These are phyloP conservation scores for Elsinoe ampelina DNA, from an alignment of 2,329 filamentous ascomycete species.

Conservation along the genomic window DNA sequence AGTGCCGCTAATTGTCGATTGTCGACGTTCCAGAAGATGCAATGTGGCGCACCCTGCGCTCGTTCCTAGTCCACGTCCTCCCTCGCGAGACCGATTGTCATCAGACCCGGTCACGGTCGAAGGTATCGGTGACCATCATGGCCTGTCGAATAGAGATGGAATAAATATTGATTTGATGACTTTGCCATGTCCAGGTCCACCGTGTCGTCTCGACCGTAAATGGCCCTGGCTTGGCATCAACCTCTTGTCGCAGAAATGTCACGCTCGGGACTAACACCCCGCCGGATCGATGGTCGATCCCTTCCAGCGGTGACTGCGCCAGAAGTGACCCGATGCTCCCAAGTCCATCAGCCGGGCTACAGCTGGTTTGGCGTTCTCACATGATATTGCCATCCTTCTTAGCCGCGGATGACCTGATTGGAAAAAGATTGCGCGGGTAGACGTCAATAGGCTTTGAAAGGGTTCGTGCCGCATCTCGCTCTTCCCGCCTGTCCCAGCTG, in stretches of 20 bases:
- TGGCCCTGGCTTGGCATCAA: conserved; percentile 6
- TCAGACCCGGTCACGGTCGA: not conserved
- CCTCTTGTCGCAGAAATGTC: conserved; percentile 4
- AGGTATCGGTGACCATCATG: not conserved
- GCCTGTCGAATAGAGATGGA: not conserved
- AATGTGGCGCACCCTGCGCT: conserved; percentile 11
- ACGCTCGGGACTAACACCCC: no score
- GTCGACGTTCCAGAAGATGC: conserved; percentile 12
- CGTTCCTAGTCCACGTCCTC: conserved; percentile 1
- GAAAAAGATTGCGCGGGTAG: not conserved
- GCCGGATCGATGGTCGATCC: not conserved
- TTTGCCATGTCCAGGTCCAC: not conserved
- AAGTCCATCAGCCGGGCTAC: not conserved
- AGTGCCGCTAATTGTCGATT: not conserved
- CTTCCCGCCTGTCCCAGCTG: not conserved
- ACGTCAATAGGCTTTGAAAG: not conserved
- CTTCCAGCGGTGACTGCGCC: not conserved
- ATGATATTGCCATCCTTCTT: not conserved
- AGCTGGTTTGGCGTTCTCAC: not conserved
- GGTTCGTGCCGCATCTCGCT: conserved; percentile 11
- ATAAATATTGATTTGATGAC: not conserved
- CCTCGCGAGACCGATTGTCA: not conserved
- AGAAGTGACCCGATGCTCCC: conserved; percentile 8
- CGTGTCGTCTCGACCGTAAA: not conserved
- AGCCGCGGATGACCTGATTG: conserved; percentile 1